Conservation (phyloP, 2,329 filamentous ascomycete genomes). For the Cytospora schulzeri region DNA sequence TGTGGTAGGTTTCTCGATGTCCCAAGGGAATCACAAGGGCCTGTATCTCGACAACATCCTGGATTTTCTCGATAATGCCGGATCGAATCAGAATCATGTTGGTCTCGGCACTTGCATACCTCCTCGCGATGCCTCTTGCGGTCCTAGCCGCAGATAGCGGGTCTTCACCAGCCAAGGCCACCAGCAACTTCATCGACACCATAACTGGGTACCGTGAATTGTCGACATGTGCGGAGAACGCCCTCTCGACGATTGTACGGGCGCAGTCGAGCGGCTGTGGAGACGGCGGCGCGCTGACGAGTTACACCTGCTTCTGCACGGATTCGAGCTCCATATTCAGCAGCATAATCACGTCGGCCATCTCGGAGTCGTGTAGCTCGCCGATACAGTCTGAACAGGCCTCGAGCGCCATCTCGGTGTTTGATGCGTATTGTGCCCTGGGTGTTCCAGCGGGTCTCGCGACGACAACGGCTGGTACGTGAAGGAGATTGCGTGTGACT, state of each 20-base stretch:
- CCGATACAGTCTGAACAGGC: conserved; percentile 1
- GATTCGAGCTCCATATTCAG: conserved; percentile 22
- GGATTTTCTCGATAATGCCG: neutral
- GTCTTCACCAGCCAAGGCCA: neutral
- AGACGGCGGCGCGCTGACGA: conserved; percentile 27
- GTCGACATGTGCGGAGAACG: conserved; percentile 27
- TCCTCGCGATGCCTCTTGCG: neutral
- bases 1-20: neutral
- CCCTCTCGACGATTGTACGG: conserved; percentile 28
- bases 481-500: neutral
- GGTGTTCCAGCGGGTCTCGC: neutral
- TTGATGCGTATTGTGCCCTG: conserved; percentile 17
- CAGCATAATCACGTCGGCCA: conserved; percentile 17
- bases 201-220: conserved; percentile 20
- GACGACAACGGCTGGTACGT: conserved; percentile 17
- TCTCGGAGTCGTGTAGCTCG: conserved; percentile 17
- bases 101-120: conserved; percentile 1
- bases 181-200: conserved; percentile 12
- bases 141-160: neutral
- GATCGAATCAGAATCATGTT: neutral
- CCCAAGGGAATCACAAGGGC: too few relatives aligned
- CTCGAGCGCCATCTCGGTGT: conserved; percentile 10
- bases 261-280: conserved; percentile 28
- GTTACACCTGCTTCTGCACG: conserved; percentile 29
- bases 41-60: neutral